Conservation (phyloP, 2,329 filamentous ascomycete species). For the Drechslerella dactyloides region DNA sequence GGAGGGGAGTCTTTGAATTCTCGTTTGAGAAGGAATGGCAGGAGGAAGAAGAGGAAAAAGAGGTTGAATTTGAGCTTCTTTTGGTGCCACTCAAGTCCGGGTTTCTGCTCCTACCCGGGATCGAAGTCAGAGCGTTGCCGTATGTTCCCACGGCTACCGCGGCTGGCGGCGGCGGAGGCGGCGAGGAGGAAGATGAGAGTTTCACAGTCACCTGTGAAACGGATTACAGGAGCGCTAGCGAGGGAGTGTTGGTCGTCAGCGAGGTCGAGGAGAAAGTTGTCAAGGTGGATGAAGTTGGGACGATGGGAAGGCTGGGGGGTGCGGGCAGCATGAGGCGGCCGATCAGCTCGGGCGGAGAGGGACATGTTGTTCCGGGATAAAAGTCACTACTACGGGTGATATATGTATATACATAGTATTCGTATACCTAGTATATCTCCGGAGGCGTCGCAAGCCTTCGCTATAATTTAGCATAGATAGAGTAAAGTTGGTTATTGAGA, state of each 20-base stretch:
- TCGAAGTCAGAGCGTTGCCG: constrained; percentile 73
- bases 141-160: constrained; percentile 58
- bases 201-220: constrained; percentile 70
- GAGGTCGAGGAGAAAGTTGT: constrained; percentile 62
- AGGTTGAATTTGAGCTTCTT: constrained; percentile 69
- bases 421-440: too few relatives aligned
- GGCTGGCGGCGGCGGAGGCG: constrained; percentile 52
- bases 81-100: constrained; percentile 82
- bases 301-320: constrained; percentile 31
- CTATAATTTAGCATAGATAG: too few relatives aligned
- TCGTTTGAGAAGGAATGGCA: constrained; percentile 52
- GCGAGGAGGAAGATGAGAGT: constrained; percentile 17
- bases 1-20: constrained; percentile 54
- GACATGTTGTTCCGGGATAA: constrained; percentile 24
- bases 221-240: constrained; percentile 77
- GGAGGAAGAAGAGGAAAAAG: constrained; percentile 58
- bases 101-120: constrained; percentile 74
- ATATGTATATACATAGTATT: too few relatives aligned
- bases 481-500: too few relatives aligned
- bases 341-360: constrained; percentile 30
- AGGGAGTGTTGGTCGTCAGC: constrained; percentile 75
- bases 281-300: constrained; percentile 33
- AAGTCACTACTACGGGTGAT: not conserved
- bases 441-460: too few relatives aligned
- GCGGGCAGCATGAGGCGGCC: constrained; percentile 41